Percentiles rank a stretch among this genome's conserved stretches.
Evolutionary conservation across 2,329 filamentous ascomycete genomes (phyloP).

Genomic region (Fusarium buxicola): DNA sequence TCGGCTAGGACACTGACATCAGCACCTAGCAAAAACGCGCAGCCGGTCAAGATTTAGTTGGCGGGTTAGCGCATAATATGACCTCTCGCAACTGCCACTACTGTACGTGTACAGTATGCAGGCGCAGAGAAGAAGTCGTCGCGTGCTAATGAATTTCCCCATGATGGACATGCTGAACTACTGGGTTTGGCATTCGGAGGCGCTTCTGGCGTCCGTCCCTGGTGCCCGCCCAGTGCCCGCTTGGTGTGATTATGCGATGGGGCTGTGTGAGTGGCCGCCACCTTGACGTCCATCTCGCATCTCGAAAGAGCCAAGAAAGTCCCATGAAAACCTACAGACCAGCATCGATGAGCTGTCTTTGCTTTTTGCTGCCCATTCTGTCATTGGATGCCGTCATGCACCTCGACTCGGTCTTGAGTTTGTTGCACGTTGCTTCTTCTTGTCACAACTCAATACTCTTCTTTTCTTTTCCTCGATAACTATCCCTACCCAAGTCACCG

Average conservation of each 20-base stretch:
- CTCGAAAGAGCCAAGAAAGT: conserved; percentile 9
- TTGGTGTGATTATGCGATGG: conserved; percentile 14
- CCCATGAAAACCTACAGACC: conserved; percentile 3
- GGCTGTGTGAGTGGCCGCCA: conserved; percentile 12
- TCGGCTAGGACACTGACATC: conserved; percentile 34
- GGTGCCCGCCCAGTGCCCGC: conserved; percentile 33
- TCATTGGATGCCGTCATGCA: conserved; percentile 38
- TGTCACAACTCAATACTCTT: not conserved
- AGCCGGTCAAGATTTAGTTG: conserved; percentile 37
- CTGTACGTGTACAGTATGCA: conserved; percentile 2
- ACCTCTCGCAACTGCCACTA: conserved; percentile 1
- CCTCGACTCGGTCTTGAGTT: conserved; percentile 2
- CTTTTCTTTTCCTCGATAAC: conserved; percentile 17
- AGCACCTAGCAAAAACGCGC: conserved; percentile 24
- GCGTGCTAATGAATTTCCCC: not conserved
- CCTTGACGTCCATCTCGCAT: conserved; percentile 34
- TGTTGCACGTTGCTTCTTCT: conserved; percentile 32
- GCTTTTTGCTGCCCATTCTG: conserved; percentile 21
- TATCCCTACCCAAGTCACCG: conserved; percentile 18
- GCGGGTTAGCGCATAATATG: conserved; percentile 35
- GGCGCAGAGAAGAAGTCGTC: not conserved
- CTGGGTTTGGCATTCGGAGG: conserved; percentile 24
- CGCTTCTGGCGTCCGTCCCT: conserved; percentile 31
- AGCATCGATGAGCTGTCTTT: conserved; percentile 11
- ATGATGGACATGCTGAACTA: conserved; percentile 31